phyloP scores from a whole-genome alignment of 2,329 filamentous ascomycete species.

The Aspergillus sp. region DNA sequence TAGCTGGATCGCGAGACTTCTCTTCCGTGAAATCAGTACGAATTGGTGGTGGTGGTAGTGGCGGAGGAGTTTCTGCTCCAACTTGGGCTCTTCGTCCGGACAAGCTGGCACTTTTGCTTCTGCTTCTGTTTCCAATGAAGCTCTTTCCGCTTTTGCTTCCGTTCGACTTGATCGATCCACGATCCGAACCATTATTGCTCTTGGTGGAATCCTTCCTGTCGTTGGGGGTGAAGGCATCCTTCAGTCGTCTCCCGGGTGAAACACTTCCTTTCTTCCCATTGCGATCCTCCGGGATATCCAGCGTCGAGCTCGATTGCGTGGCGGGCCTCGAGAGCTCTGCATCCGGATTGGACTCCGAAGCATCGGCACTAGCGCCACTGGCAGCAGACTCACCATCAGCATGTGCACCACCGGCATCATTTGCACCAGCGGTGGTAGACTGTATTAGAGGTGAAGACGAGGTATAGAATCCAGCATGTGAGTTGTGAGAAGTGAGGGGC shows the following conservation, averaged over 20 bases:
- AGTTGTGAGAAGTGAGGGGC: slow-evolving; percentile 49
- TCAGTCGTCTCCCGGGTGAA: slow-evolving; percentile 63
- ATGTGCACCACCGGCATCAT: slow-evolving; percentile 25
- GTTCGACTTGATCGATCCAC: slow-evolving; percentile 33
- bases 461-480: slow-evolving; percentile 59
- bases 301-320: slow-evolving; percentile 19
- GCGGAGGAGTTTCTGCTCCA: slow-evolving; percentile 20
- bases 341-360: slow-evolving; percentile 36
- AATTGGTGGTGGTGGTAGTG: slow-evolving; percentile 24
- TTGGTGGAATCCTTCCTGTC: slow-evolving; percentile 43
- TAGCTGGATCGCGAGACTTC: slow-evolving; percentile 15
- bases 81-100: slow-evolving; percentile 23
- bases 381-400: slow-evolving; percentile 18
- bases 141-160: slow-evolving; percentile 32
- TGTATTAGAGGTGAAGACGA: slow-evolving; percentile 60
- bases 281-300: slow-evolving; percentile 26
- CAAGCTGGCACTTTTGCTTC: slow-evolving; percentile 17
- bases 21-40: slow-evolving; percentile 21
- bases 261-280: slow-evolving; percentile 47
- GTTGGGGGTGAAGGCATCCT: slow-evolving; percentile 54
- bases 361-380: slow-evolving; percentile 20
- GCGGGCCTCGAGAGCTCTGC: slow-evolving; percentile 21
- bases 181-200: slow-evolving; percentile 37
- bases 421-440: slow-evolving; percentile 39
- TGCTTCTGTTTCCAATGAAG: slow-evolving; percentile 30